Base-by-base conservation (phyloP, 1,139 yeast species). In the Candida freyschussii region DNA sequence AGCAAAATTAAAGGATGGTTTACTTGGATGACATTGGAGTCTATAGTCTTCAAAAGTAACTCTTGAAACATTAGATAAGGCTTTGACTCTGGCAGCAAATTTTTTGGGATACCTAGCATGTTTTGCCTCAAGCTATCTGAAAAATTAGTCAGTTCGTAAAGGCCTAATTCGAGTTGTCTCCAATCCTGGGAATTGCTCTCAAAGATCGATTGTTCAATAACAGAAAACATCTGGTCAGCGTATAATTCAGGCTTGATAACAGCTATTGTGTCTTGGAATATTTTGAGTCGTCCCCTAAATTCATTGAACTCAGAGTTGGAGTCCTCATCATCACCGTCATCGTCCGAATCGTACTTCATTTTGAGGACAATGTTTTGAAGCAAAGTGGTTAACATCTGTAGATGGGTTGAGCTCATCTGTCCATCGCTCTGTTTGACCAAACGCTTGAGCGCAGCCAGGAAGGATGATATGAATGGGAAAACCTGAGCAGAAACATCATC, bases 401-500 rank as follows among this genome's bases (percentile, higher is more conserved):
- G 52, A 31, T 75, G 68, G 10, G 58, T 54, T 13, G 50, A 40
- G 26, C 56, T 56, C 34, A 66, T 44, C 43, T 65, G 45, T 45
- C 55, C 42, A 36, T 42, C 56, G 38, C 55, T 65, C 46, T 27
- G 60, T 50, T 40, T 60, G 37, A 56, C 53, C 24, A 58, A 38
- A 44, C 80, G 83, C 50, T 91, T 84, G 45, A 87, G 62, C 30
- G 78, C 68, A 12, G 83, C 63, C 40, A 91, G 63, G 52, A 80
- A 87, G 36, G 77, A 83, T 30, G 83, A 76, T 32, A 91, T 65
- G 48, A 86, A 83, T 6, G 93, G 81, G 52, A 89, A 82, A 3
- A 86, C 82, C 53, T 84, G 94, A 31, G 72, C 70, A 1, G 95
- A 76, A 10, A 91, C 82, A 43, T 93, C 96, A 55, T 91, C 97